Conservation (phyloP, 2,329 filamentous ascomycete genomes). For the Cercospora zeina region DNA sequence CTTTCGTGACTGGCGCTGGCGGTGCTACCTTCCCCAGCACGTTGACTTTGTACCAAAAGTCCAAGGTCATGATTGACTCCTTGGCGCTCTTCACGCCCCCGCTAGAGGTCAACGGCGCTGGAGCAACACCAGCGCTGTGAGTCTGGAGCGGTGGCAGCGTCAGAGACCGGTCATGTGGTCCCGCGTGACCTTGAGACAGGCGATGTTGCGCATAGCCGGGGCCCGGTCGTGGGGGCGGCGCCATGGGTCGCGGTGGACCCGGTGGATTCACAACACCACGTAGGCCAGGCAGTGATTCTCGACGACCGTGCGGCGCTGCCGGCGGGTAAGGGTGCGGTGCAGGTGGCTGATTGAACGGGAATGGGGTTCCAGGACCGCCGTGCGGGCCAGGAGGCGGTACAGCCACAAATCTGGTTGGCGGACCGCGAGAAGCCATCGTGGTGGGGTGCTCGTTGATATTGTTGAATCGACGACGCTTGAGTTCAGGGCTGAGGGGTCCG, state of each 20-base stretch:
- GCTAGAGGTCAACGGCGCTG: conserved; percentile 24
- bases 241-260: conserved; percentile 48
- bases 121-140: conserved; percentile 24
- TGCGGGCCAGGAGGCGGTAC: conserved; percentile 24
- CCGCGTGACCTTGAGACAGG: conserved; percentile 36
- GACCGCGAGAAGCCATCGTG: conserved; percentile 44
- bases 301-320: conserved; percentile 38
- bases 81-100: conserved; percentile 30
- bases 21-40: conserved; percentile 75
- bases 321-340: conserved; percentile 44
- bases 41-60: conserved; percentile 72
- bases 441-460: conserved; percentile 40
- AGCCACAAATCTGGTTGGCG: conserved; percentile 37
- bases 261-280: conserved; percentile 38
- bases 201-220: conserved; percentile 41
- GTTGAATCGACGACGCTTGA: conserved; percentile 64
- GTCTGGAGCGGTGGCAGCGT: conserved; percentile 58
- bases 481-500: conserved; percentile 54
- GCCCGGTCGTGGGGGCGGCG: conserved; percentile 56
- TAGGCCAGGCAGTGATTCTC: conserved; percentile 48
- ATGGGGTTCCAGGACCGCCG: conserved; percentile 43
- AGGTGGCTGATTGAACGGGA: conserved; percentile 43
- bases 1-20: conserved; percentile 54
- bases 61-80: conserved; percentile 72
- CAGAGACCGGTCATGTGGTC: conserved; percentile 49